phyloP scores from a whole-genome alignment of 177 flowering plant species.

The Telopea speciosissima region DNA sequence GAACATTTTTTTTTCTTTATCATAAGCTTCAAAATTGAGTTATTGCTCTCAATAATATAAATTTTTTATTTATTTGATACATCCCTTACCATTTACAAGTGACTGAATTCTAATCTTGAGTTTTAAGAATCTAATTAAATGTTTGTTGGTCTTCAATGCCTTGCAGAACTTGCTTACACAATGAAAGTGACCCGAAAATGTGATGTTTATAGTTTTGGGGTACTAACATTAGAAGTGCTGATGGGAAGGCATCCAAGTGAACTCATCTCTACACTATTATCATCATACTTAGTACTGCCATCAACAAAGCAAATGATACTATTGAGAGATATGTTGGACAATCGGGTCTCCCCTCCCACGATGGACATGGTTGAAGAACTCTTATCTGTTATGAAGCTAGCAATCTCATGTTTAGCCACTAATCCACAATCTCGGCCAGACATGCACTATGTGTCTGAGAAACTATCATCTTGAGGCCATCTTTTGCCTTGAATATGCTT shows the following conservation, averaged over 20 bases:
- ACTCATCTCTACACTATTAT: neutral
- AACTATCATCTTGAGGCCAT: neutral
- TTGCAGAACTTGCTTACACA: too few relatives aligned
- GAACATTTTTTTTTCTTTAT: neutral
- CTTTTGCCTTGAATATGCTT: too few relatives aligned
- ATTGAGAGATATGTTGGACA: neutral
- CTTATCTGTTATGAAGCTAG: too few relatives aligned
- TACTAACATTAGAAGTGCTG: constrained; percentile 1
- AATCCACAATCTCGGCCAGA: too few relatives aligned
- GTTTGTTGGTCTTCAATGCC: constrained; percentile 5
- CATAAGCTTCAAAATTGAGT: neutral
- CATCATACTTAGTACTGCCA: neutral
- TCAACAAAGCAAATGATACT: neutral
- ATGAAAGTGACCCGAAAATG: too few relatives aligned
- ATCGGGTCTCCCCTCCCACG: neutral
- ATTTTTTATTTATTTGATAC: neutral
- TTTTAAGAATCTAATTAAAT: constrained; percentile 10
- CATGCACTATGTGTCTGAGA: neutral
- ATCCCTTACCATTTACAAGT: neutral
- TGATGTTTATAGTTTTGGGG: too few relatives aligned
- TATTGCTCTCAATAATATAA: neutral
- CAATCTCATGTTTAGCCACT: too few relatives aligned
- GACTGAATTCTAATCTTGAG: neutral
- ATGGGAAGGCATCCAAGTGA: constrained; percentile 10
- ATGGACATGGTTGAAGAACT: neutral